phyloP scores from a whole-genome alignment of 2,329 filamentous ascomycete genomes.

The Fusarium brachygibbosum region DNA sequence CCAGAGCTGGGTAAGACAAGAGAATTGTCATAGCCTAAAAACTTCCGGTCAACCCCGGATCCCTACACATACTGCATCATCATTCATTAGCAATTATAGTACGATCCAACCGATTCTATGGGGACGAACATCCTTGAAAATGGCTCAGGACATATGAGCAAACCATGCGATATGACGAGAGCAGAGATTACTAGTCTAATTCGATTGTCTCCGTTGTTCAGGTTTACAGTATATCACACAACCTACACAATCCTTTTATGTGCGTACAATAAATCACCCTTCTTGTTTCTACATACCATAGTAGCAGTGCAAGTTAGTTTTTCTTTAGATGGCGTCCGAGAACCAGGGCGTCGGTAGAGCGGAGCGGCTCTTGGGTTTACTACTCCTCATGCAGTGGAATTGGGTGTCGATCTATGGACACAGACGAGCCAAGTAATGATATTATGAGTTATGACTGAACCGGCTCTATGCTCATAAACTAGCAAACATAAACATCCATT shows the following conservation, averaged over 20 bases:
- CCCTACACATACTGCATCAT: slow-evolving; percentile 10
- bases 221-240: background rate
- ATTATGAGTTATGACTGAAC: background rate
- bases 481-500: background rate
- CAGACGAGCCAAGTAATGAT: background rate
- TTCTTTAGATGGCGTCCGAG: slow-evolving; percentile 10
- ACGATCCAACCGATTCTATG: background rate
- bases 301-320: background rate
- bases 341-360: slow-evolving; percentile 34
- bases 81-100: background rate
- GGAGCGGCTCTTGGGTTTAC: slow-evolving; percentile 19
- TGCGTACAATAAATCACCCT: background rate
- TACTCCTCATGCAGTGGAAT: background rate
- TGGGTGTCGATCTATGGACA: background rate
- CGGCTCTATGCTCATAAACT: too few relatives aligned
- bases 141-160: background rate
- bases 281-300: slow-evolving; percentile 5
- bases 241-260: background rate
- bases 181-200: background rate
- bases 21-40: slow-evolving; percentile 3
- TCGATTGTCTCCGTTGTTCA: background rate
- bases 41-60: slow-evolving; percentile 11
- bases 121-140: background rate
- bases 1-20: background rate
- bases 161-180: background rate